Evolutionary conservation across 2,329 filamentous ascomycete species (phyloP), one percentile per base, ranked within the genome.

Genomic region (Chrysoporthe puriensis): DNA sequence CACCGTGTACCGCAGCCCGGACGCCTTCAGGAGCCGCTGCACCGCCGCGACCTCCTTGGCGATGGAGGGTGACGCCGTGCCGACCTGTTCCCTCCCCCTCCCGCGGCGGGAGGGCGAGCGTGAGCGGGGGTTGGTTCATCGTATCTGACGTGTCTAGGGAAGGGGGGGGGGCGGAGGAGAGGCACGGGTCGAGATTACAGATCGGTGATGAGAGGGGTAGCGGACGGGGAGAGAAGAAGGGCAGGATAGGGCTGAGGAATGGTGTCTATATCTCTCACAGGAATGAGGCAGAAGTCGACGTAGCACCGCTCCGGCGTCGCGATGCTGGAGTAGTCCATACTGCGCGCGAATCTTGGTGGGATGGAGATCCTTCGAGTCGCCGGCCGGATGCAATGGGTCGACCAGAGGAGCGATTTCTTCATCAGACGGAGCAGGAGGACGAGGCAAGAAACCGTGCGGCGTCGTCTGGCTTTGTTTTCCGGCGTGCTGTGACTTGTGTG

Each of bases 231-330:
- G 26, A 13, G 21, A 18, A 42, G 11, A 21, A 50, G 11, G 11
- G 14, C 5, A 50, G 46, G 14, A 50, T 50, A 5, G 14, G 2
- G n/a, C 4, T 6, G n/a, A 14, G n/a, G n/a, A 16, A 16, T 7
- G 1, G 2, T 21, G 14, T 21, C 3, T 50, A 6, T 54, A 26
- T 26, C 2, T 9, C 86, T 69, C 75, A 92, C 90, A 1, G 94
- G 94, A 70, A 97, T 91, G 72, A 97, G 84, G 79, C 94, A 97
- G 78, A 97, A 97, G 80, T 97, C 94, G 67, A 91, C 94, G 65
- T 91, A 93, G 80, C 93, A 96, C 67, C 88, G 82, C 66, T 86
- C 82, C 4, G 94, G 94, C 0, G 93, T 95, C 42, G 84, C 73
- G 64, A 89, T 75, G 52, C 77, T 77, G 40, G 78, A 75, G 77